Conservation (phyloP, 2,329 filamentous ascomycete species). For the Cordyceps tenuipes region DNA sequence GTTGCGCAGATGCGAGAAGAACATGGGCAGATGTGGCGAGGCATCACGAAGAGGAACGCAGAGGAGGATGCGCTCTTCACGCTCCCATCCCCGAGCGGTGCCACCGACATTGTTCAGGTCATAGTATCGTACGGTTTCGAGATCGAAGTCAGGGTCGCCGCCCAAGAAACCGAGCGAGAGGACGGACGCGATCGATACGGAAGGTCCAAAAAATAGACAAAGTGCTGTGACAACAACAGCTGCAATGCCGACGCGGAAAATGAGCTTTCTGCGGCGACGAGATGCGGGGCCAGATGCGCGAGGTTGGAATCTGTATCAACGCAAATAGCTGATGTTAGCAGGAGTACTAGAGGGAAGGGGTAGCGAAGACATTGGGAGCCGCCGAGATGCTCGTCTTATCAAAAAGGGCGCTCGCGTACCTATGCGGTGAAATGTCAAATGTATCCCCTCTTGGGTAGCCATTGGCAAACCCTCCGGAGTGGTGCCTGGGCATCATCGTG, state of each 20-base stretch:
- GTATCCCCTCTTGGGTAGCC: conserved; percentile 71
- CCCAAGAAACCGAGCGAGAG: conserved; percentile 64
- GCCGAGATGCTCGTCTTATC: not conserved
- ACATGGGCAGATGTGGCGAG: conserved; percentile 87
- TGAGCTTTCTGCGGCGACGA: conserved; percentile 63
- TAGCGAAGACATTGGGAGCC: not conserved
- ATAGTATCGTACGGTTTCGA: conserved; percentile 96
- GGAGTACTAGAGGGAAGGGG: not conserved
- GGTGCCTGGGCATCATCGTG: conserved; percentile 81
- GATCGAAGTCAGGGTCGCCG: conserved; percentile 60
- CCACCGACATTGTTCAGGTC: conserved; percentile 88
- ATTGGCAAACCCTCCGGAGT: conserved; percentile 66
- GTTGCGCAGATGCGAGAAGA: conserved; percentile 95
- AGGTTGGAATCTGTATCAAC: conserved; percentile 66
- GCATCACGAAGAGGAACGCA: conserved; percentile 93
- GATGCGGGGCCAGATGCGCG: conserved; percentile 63
- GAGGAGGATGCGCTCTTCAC: conserved; percentile 88
- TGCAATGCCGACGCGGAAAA: conserved; percentile 57
- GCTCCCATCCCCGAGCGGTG: conserved; percentile 87
- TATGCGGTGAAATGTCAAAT: conserved; percentile 83
- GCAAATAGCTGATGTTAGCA: not conserved
- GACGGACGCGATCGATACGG: conserved; percentile 51
- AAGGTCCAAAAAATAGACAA: conserved; percentile 67
- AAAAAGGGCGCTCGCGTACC: conserved; percentile 43
- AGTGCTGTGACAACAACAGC: conserved; percentile 55